These are phyloP conservation scores for Cytospora piceicola DNA, from an alignment of 2,329 filamentous ascomycete genomes.

Conservation along the genomic window DNA sequence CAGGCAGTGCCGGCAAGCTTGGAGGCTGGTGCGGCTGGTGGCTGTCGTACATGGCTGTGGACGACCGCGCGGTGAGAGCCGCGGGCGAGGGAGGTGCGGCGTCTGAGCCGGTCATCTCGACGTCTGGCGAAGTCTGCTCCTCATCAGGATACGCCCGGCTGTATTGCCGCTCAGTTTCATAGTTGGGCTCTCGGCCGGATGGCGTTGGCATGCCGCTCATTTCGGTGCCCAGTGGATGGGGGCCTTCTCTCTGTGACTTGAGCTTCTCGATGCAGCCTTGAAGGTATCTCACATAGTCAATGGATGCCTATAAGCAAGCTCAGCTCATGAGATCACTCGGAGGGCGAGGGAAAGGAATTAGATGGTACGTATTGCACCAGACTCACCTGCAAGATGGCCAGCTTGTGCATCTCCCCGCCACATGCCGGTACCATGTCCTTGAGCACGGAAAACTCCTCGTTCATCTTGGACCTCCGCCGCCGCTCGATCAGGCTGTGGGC, in stretches of 20 bases:
- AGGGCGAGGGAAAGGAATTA: not conserved
- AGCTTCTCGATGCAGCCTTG: conserved; percentile 85
- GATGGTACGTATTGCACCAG: not conserved
- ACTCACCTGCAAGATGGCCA: conserved; percentile 87
- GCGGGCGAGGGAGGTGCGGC: conserved; percentile 47
- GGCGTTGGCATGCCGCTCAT: conserved; percentile 38
- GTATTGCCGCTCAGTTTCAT: conserved; percentile 36
- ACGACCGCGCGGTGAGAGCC: conserved; percentile 43
- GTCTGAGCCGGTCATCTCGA: conserved; percentile 65
- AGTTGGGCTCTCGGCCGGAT: conserved; percentile 36
- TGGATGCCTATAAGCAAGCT: conserved; percentile 70
- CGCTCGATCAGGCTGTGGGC: conserved; percentile 95
- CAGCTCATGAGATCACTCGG: not conserved
- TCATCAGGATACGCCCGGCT: conserved; percentile 33
- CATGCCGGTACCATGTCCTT: conserved; percentile 97
- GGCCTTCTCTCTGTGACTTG: conserved; percentile 59
- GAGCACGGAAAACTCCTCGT: conserved; percentile 91
- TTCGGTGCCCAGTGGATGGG: conserved; percentile 36
- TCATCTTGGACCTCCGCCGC: conserved; percentile 92
- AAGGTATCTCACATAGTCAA: conserved; percentile 93
- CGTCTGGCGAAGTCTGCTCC: conserved; percentile 48
- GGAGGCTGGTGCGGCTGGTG: conserved; percentile 46
- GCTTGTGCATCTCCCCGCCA: conserved; percentile 96
- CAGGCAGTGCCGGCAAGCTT: conserved; percentile 55
- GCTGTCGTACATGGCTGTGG: conserved; percentile 31